Percentiles rank a stretch among this genome's conserved stretches.
These are phyloP conservation scores for Aspergillus leporis DNA, from an alignment of 495 filamentous ascomycete genomes.

Conservation along the genomic window DNA sequence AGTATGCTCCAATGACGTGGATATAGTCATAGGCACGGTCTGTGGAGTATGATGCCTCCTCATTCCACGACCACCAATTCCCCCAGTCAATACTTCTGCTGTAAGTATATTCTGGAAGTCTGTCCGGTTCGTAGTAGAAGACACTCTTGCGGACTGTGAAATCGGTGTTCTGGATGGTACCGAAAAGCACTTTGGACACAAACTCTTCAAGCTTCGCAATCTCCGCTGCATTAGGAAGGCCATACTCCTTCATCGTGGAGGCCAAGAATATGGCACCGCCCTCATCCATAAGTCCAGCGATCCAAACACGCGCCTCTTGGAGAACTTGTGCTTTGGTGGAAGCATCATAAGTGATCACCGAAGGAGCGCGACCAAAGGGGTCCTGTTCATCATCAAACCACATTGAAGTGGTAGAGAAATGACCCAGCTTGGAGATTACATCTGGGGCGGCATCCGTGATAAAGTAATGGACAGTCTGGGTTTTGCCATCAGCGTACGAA, in stretches of 20 bases:
- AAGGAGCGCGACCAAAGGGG: conserved; percentile 49
- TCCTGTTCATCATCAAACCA: conserved; percentile 47
- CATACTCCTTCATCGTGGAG: conserved; percentile 47
- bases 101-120: conserved; percentile 38
- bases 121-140: conserved; percentile 49
- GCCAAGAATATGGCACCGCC: conserved; percentile 50
- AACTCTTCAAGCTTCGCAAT: conserved; percentile 49
- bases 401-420: conserved; percentile 41
- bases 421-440: conserved; percentile 32
- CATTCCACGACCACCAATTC: conserved; percentile 43
- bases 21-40: conserved; percentile 55
- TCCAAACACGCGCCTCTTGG: conserved; percentile 54
- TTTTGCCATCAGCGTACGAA: conserved; percentile 38
- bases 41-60: conserved; percentile 35
- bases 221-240: conserved; percentile 42
- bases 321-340: conserved; percentile 36
- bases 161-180: conserved; percentile 37
- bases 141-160: conserved; percentile 49
- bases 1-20: conserved; percentile 50
- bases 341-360: conserved; percentile 51
- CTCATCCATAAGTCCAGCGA: conserved; percentile 54
- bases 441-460: conserved; percentile 40
- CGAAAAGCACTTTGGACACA: conserved; percentile 41
- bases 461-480: conserved; percentile 51
- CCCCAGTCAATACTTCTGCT: conserved; percentile 37